Percentiles rank a stretch among this genome's conserved stretches.
These are phyloP conservation scores for Gomphus bonarii DNA, from an alignment of 1,284 basidiomycete genomes.

Conservation along the genomic window DNA sequence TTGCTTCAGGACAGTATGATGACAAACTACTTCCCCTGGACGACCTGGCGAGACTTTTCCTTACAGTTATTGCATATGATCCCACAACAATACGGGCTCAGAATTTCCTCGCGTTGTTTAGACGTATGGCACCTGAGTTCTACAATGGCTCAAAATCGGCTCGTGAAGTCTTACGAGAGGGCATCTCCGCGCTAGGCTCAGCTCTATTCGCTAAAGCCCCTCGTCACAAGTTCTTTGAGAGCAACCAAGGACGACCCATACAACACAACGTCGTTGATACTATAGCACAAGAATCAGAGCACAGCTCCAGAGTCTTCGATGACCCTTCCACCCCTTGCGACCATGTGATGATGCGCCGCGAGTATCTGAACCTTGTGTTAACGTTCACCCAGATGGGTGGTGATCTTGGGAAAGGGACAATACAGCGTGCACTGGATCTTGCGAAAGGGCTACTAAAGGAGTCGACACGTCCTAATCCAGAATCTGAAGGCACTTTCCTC, in stretches of 20 bases:
- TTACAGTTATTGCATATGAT: conserved; percentile 75
- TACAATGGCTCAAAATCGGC: conserved; percentile 43
- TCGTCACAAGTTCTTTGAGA: conserved; percentile 37
- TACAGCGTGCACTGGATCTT: conserved; percentile 47
- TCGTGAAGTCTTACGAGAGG: conserved; percentile 49
- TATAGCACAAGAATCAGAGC: conserved; percentile 23
- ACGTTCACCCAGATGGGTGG: conserved; percentile 50
- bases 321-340: conserved; percentile 37
- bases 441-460: conserved; percentile 53
- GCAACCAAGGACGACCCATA: conserved; percentile 20
- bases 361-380: conserved; percentile 53
- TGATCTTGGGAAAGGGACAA: conserved; percentile 33
- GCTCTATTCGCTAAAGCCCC: conserved; percentile 38
- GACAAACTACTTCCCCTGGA: conserved; percentile 48
- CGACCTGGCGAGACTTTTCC: conserved; percentile 61
- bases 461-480: conserved; percentile 25
- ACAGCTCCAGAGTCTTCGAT: conserved; percentile 29
- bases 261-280: conserved; percentile 20
- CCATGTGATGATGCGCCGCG: conserved; percentile 45
- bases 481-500: conserved; percentile 39
- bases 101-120: conserved; percentile 55
- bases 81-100: conserved; percentile 54
- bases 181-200: conserved; percentile 55
- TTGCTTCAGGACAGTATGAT: conserved; percentile 52
- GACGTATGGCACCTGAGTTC: conserved; percentile 46